These are phyloP conservation scores for Hypoxylon sp. DNA, from an alignment of 2,329 filamentous ascomycete genomes.

Conservation along the genomic window DNA sequence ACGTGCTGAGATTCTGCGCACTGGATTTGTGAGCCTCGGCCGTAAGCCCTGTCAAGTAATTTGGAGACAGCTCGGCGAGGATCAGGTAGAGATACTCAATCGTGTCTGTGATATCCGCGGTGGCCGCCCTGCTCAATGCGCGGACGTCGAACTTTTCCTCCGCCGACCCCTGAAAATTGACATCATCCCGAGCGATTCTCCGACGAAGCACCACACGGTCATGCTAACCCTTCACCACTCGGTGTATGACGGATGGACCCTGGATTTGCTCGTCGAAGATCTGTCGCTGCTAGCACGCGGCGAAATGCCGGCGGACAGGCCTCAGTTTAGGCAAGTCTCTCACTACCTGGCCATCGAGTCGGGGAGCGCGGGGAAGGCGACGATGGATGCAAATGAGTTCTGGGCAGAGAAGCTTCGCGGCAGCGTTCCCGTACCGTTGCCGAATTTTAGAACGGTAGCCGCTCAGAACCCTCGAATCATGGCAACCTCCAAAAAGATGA, in stretches of 20 bases:
- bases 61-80: conserved; percentile 60
- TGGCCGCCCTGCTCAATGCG: conserved; percentile 53
- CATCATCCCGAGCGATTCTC: conserved; percentile 46
- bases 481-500: conserved; percentile 43
- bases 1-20: conserved; percentile 73
- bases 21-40: conserved; percentile 71
- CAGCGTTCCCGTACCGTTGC: conserved; percentile 62
- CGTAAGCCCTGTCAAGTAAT: conserved; percentile 68
- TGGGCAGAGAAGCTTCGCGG: conserved; percentile 74
- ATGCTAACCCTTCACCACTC: conserved; percentile 78
- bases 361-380: conserved; percentile 34
- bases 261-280: conserved; percentile 76
- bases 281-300: conserved; percentile 60
- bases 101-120: no score
- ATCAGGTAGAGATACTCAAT: conserved; percentile 53
- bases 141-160: conserved; percentile 53
- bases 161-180: conserved; percentile 68
- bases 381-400: conserved; percentile 62
- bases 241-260: conserved; percentile 92
- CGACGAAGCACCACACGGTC: conserved; percentile 43
- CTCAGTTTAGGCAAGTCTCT: conserved; percentile 69
- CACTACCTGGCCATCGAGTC: conserved; percentile 49
- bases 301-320: conserved; percentile 49
- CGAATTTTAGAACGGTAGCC: conserved; percentile 61
- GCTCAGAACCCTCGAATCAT: conserved; percentile 41